phyloP scores from a whole-genome alignment of 2,329 filamentous ascomycete genomes.

The Canariomyces notabilis region DNA sequence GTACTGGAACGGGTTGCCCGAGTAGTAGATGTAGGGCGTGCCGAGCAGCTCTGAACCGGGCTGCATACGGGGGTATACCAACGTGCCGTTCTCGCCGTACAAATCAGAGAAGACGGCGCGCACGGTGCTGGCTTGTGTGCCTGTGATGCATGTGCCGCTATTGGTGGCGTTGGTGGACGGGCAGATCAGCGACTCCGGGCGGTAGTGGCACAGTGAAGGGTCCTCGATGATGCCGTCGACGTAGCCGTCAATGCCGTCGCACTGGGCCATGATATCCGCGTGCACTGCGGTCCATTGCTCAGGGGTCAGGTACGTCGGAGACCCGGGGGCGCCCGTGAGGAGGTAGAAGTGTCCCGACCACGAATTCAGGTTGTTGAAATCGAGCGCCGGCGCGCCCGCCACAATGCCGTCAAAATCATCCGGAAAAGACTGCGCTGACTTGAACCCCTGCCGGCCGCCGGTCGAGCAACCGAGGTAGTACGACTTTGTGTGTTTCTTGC shows the following conservation, averaged over 20 bases:
- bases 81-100: conserved; percentile 36
- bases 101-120: conserved; percentile 37
- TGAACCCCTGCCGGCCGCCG: conserved; percentile 48
- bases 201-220: conserved; percentile 34
- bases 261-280: conserved; percentile 36
- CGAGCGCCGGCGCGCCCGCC: conserved; percentile 35
- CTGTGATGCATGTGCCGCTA: conserved; percentile 35
- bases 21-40: conserved; percentile 31
- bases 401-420: conserved; percentile 51
- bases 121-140: conserved; percentile 37
- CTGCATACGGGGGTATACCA: conserved; percentile 48
- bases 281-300: conserved; percentile 34
- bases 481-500: conserved; percentile 32
- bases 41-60: conserved; percentile 41
- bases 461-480: conserved; percentile 51
- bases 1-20: conserved; percentile 38
- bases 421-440: conserved; percentile 44
- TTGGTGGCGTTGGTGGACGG: conserved; percentile 26
- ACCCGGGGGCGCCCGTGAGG: conserved; percentile 33
- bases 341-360: conserved; percentile 40
- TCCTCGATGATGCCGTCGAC: conserved; percentile 39
- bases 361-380: conserved; percentile 17
- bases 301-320: conserved; percentile 39
- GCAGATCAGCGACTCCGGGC: conserved; percentile 31
- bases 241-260: conserved; percentile 38